Evolutionary conservation across 306 rosid genomes (phyloP).

Genomic region (Corylus americana): DNA sequence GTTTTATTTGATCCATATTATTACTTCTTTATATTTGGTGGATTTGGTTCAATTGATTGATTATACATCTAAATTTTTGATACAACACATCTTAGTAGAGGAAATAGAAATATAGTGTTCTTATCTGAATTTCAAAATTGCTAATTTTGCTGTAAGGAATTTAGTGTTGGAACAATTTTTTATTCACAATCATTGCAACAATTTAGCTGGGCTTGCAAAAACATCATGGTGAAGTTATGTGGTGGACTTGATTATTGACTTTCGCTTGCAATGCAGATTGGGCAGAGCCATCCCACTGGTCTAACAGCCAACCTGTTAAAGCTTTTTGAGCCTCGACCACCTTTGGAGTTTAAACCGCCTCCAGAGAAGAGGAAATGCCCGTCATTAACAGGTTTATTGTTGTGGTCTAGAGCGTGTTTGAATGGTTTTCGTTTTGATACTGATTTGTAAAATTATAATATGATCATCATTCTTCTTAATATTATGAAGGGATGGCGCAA

Average conservation of each 20-base stretch:
- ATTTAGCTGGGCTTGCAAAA: background rate
- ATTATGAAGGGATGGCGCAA: constrained; percentile 77
- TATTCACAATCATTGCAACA: constrained; percentile 12
- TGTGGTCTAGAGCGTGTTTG: background rate
- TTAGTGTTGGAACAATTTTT: background rate
- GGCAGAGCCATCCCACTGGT: constrained; percentile 99
- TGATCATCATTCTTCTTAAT: background rate
- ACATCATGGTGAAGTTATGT: background rate
- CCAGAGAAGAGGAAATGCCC: constrained; percentile 96
- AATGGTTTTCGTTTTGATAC: background rate
- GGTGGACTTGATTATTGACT: background rate
- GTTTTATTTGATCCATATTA: background rate
- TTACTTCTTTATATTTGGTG: background rate
- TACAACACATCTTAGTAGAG: background rate
- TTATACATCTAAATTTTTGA: background rate
- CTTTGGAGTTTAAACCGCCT: constrained; percentile 91
- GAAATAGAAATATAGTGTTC: background rate
- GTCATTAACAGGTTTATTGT: constrained; percentile 61
- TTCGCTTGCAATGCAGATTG: constrained; percentile 61
- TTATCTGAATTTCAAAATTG: background rate
- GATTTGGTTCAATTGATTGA: background rate
- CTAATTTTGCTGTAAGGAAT: background rate
- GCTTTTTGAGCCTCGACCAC: constrained; percentile 98
- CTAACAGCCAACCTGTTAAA: constrained; percentile 81
- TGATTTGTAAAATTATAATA: constrained; percentile 7